Conservation (phyloP, 495 filamentous ascomycete species). For the Tetracladium marchalianum region DNA sequence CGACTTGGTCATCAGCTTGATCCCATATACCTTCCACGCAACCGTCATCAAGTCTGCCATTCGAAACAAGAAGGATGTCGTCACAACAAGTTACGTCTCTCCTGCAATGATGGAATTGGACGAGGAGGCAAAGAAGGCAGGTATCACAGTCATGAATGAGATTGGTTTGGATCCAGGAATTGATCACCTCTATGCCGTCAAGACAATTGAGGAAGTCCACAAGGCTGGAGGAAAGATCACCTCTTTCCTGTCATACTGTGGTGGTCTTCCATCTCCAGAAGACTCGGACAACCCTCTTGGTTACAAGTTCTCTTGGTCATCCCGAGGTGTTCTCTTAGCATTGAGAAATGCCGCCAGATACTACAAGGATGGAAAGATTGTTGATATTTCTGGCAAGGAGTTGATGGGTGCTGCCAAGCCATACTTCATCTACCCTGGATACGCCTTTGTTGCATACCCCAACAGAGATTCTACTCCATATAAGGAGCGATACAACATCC, state of each 20-base stretch:
- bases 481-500: constrained; percentile 82
- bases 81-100: constrained; percentile 91
- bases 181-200: constrained; percentile 80
- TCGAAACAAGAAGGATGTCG: constrained; percentile 85
- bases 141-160: constrained; percentile 98
- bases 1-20: constrained; percentile 73
- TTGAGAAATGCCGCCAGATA: constrained; percentile 77
- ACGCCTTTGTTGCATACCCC: constrained; percentile 84
- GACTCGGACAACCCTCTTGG: constrained; percentile 83
- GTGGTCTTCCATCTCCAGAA: constrained; percentile 78
- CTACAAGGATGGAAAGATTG: constrained; percentile 68
- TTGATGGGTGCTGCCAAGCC: constrained; percentile 86
- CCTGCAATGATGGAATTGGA: constrained; percentile 90
- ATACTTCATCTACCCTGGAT: constrained; percentile 77
- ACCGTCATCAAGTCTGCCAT: constrained; percentile 92
- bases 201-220: constrained; percentile 53
- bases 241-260: constrained; percentile 79
- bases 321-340: constrained; percentile 80
- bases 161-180: constrained; percentile 52
- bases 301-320: constrained; percentile 90
- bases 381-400: constrained; percentile 50
- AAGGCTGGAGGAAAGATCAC: constrained; percentile 73
- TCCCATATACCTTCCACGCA: constrained; percentile 90
- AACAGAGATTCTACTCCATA: constrained; percentile 86
- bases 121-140: constrained; percentile 72